Conservation (phyloP, 148 eudicot species). For the Rhododendron simsii region DNA sequence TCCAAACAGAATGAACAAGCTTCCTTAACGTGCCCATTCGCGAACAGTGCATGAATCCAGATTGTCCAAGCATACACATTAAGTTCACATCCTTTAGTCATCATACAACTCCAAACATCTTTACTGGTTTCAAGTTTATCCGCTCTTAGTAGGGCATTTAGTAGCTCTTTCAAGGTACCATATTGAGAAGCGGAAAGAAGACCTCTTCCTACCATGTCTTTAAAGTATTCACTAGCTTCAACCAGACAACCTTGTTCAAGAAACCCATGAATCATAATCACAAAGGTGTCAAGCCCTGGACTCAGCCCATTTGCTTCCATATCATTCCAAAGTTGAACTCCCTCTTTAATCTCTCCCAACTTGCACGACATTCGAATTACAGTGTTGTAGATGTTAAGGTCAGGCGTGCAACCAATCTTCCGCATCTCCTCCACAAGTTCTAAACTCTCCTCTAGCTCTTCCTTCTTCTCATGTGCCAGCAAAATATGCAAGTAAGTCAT, state of each 20-base stretch:
- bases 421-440: slow-evolving; percentile 75
- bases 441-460: slow-evolving; percentile 76
- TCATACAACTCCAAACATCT: slow-evolving; percentile 77
- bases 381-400: slow-evolving; percentile 64
- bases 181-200: slow-evolving; percentile 76
- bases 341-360: slow-evolving; percentile 79
- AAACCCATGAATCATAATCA: slow-evolving; percentile 66
- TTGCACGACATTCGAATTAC: slow-evolving; percentile 65
- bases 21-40: slow-evolving; percentile 82
- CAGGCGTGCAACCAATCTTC: slow-evolving; percentile 60
- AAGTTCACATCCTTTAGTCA: slow-evolving; percentile 70
- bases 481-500: slow-evolving; percentile 65
- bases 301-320: slow-evolving; percentile 62
- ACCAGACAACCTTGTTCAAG: slow-evolving; percentile 53
- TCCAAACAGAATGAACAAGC: slow-evolving; percentile 90
- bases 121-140: slow-evolving; percentile 76
- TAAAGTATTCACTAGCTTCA: slow-evolving; percentile 80
- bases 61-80: slow-evolving; percentile 95
- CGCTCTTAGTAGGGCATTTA: slow-evolving; percentile 70
- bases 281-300: slow-evolving; percentile 70
- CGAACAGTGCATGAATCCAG: slow-evolving; percentile 91
- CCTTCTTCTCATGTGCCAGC: slow-evolving; percentile 88
- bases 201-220: slow-evolving; percentile 85
- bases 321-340: slow-evolving; percentile 61
- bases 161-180: slow-evolving; percentile 69